These are phyloP conservation scores for Backusella morwellensis DNA, from an alignment of 192 early-diverging fungal genomes.

Conservation along the genomic window DNA sequence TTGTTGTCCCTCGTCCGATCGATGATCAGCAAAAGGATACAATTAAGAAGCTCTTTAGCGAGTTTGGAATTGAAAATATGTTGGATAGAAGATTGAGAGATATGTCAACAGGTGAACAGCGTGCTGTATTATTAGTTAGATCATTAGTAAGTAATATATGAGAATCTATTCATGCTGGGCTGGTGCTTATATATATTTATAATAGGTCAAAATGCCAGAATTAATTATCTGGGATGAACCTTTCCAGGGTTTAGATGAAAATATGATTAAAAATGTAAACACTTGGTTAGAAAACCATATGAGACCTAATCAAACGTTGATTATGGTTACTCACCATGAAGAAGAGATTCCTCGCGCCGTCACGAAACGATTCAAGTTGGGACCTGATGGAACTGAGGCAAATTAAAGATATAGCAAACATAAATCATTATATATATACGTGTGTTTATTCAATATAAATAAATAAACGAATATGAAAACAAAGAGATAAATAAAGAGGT, in stretches of 20 bases:
- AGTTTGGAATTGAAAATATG: constrained; percentile 27
- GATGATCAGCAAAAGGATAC: constrained; percentile 8
- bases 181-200: not conserved
- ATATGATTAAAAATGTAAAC: constrained; percentile 36
- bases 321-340: constrained; percentile 57
- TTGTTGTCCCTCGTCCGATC: constrained; percentile 23
- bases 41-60: constrained; percentile 15
- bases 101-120: constrained; percentile 53
- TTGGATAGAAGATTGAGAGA: constrained; percentile 14
- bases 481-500: not conserved
- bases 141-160: constrained; percentile 29
- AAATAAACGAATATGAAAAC: not conserved
- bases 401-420: not conserved
- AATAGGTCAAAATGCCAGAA: constrained; percentile 38
- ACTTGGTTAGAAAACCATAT: constrained; percentile 46
- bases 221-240: constrained; percentile 59
- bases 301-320: constrained; percentile 42
- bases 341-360: constrained; percentile 50
- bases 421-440: not conserved
- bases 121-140: constrained; percentile 46
- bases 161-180: not conserved
- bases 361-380: constrained; percentile 23
- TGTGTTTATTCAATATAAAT: not conserved
- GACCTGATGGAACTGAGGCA: constrained; percentile 7
- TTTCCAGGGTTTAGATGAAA: constrained; percentile 55